These are phyloP conservation scores for Byssoonygena ceratinophila DNA, from an alignment of 2,329 filamentous ascomycete genomes.

Conservation along the genomic window DNA sequence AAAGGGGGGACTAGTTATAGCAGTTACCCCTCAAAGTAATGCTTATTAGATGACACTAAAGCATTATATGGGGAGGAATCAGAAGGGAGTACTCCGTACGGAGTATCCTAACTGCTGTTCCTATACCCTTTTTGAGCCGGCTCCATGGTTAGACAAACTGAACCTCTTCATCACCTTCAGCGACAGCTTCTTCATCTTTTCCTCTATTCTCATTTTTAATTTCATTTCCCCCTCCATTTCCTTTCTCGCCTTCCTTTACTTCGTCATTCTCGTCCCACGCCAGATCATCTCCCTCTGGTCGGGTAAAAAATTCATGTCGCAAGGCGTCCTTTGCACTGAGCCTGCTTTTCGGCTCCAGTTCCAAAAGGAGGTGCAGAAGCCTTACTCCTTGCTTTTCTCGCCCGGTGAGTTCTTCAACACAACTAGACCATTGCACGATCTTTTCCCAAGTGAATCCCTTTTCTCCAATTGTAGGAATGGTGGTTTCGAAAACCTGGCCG, in stretches of 20 bases:
- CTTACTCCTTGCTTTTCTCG: slow-evolving; percentile 39
- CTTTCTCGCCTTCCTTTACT: background rate
- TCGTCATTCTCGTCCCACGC: slow-evolving; percentile 15
- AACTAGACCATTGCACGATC: slow-evolving; percentile 91
- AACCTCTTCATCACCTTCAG: slow-evolving; percentile 15
- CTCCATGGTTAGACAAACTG: slow-evolving; percentile 16
- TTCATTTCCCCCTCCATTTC: background rate
- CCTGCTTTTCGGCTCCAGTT: slow-evolving; percentile 36
- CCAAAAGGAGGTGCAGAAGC: slow-evolving; percentile 35
- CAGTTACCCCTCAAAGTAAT: too few relatives aligned
- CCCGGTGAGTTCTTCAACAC: slow-evolving; percentile 50
- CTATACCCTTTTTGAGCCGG: too few relatives aligned
- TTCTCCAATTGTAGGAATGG: slow-evolving; percentile 77
- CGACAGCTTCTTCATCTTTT: background rate
- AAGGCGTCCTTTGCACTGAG: slow-evolving; percentile 36
- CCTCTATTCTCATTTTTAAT: background rate
- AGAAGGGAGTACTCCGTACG: too few relatives aligned
- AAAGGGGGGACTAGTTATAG: too few relatives aligned
- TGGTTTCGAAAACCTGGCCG: slow-evolving; percentile 85
- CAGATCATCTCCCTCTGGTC: slow-evolving; percentile 26
- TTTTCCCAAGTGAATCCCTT: slow-evolving; percentile 81
- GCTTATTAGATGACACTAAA: too few relatives aligned
- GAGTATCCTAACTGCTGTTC: too few relatives aligned
- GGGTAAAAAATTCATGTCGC: slow-evolving; percentile 37
- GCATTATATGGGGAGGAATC: too few relatives aligned